These are phyloP conservation scores for Camellia granthamiana DNA, from an alignment of 148 eudicot genomes.

Conservation along the genomic window DNA sequence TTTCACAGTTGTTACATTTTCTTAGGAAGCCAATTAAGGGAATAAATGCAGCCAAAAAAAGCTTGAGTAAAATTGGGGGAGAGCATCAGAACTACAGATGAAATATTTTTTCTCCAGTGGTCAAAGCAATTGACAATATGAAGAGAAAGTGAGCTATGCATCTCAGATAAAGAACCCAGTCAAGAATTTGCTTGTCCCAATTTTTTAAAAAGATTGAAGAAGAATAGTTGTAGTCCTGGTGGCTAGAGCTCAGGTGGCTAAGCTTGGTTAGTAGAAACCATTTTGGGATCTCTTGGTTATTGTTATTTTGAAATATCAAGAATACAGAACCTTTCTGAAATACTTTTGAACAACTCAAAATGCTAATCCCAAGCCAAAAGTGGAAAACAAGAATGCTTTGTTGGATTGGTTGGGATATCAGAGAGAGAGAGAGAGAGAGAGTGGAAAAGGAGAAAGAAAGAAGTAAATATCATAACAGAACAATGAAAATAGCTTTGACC, in stretches of 20 bases:
- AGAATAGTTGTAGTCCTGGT: not conserved
- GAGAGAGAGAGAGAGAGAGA: not conserved
- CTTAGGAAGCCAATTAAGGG: not conserved
- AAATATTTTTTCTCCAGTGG: not conserved
- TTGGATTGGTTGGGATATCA: not conserved
- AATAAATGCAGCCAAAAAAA: not conserved
- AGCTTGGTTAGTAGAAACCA: not conserved
- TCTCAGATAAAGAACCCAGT: not conserved
- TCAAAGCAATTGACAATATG: not conserved
- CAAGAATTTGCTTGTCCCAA: not conserved
- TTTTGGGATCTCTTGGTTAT: not conserved
- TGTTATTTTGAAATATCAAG: not conserved
- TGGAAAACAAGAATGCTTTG: not conserved
- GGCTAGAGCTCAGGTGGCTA: no score
- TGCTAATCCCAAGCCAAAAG: constrained; percentile 15
- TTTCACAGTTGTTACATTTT: not conserved
- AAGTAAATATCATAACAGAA: no score
- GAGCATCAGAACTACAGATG: not conserved
- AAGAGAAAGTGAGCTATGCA: not conserved
- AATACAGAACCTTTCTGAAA: not conserved
- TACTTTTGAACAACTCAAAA: not conserved
- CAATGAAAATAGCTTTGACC: not conserved
- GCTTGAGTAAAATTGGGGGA: not conserved
- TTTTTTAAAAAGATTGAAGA: constrained; percentile 3
- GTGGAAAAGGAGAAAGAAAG: not conserved